phyloP scores from a whole-genome alignment of 306 rosid species.

The Citrullus mucosospermus region DNA sequence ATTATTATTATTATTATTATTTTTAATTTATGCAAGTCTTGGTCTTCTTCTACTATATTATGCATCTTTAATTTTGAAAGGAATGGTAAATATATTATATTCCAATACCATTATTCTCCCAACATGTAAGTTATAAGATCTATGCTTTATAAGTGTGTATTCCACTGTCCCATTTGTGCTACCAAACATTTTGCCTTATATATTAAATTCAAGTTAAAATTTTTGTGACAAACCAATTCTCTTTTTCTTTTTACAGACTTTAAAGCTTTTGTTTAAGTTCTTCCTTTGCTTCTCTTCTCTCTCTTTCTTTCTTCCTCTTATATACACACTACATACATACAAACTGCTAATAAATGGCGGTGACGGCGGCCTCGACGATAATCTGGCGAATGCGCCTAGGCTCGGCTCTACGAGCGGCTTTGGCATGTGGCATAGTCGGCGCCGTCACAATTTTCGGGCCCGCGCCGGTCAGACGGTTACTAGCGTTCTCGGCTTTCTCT shows the following conservation, averaged over 20 bases:
- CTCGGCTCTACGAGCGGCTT: slow-evolving; percentile 41
- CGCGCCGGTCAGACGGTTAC: slow-evolving; percentile 10
- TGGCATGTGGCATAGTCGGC: slow-evolving; percentile 58
- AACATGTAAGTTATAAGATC: neutral
- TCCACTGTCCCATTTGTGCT: neutral
- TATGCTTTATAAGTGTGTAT: neutral
- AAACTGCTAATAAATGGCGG: neutral
- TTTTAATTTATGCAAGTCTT: too few relatives aligned
- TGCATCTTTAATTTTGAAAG: neutral
- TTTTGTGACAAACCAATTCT: neutral
- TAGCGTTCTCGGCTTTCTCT: slow-evolving; percentile 45
- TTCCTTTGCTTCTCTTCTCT: neutral
- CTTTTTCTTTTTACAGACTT: neutral
- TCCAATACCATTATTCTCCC: neutral
- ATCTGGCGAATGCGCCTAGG: slow-evolving; percentile 31
- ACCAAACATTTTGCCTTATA: neutral
- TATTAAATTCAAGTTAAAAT: neutral
- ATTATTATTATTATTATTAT: too few relatives aligned
- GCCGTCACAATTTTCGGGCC: slow-evolving; percentile 44
- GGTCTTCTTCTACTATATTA: neutral
- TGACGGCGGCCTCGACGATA: neutral
- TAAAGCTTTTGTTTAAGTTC: neutral
- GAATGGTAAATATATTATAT: neutral
- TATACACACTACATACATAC: neutral
- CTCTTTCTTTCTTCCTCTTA: neutral